Evolutionary conservation across 2,329 filamentous ascomycete genomes (phyloP), one percentile per base, ranked within the genome.

Genomic region (Cadophora gregata): DNA sequence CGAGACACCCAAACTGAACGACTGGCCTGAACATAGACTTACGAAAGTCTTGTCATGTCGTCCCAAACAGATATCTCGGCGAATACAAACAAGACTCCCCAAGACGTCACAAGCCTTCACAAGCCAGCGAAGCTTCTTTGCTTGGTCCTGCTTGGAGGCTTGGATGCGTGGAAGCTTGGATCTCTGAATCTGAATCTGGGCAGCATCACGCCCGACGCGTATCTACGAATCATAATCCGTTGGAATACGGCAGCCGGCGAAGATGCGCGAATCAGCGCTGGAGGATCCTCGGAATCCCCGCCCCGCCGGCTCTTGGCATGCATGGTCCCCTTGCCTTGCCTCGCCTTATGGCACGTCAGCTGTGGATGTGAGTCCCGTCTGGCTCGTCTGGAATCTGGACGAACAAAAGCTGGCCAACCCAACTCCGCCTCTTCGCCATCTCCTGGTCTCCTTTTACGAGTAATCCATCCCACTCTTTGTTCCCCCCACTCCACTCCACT

Each of bases 341-440:
- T 38, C 16, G 36, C 36, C 38, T 42, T 42, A 3, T 16, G 38
- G 16, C 38, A 36, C n/a, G 51, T 56, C 53, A 58, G 31, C 21
- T 19, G 55, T 58, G 55, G 55, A 31, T 21, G 19, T 21, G 14
- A 12, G 12, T 14, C 31, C 12, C 12, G 31, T 12, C 31, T 36
- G 31, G 31, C 31, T 36, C 12, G 31, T 12, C 31, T 36, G 31
- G n/a, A n/a, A n/a, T n/a, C 38, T 47, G 42, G 36, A 47, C 42
- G 42, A 47, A 47, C 21, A 3, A 47, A 47, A 6, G 19, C 4
- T 21, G 19, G 42, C 42, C 42, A n/a, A 12, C 31, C 5, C 31
- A 5, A 19, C 48, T 29, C 25, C 48, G 27, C 27, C 50, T 53
- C 50, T 53, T 53, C 50, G 50, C 50, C 50, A 31, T 53, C 14